Conservation (phyloP, 805 yeast genomes). For the Wickerhamomyces chambardii region DNA sequence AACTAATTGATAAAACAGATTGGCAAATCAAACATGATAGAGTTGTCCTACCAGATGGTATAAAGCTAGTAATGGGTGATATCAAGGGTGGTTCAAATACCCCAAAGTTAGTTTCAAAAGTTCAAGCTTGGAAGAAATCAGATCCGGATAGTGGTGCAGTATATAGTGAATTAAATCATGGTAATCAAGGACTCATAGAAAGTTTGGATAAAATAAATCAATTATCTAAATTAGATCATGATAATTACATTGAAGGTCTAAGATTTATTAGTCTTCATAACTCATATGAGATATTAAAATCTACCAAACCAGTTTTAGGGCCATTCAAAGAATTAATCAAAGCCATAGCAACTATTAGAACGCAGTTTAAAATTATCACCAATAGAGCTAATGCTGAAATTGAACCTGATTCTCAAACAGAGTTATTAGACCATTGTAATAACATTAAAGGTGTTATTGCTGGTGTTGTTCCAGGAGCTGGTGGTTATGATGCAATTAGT, state of each 20-base stretch:
- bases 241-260: conserved; percentile 24
- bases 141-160: conserved; percentile 41
- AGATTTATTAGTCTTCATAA: conserved; percentile 7
- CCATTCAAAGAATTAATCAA: conserved; percentile 25
- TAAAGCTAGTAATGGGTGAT: conserved; percentile 85
- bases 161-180: conserved; percentile 45
- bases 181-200: conserved; percentile 49
- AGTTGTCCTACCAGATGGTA: conserved; percentile 58
- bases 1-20: conserved; percentile 30
- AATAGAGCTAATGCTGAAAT: conserved; percentile 68
- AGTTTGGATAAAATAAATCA: conserved; percentile 32
- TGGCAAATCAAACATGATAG: conserved; percentile 56
- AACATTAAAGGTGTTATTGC: conserved; percentile 70
- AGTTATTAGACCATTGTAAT: conserved; percentile 49
- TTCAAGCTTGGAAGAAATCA: conserved; percentile 55
- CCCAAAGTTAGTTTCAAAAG: conserved; percentile 77
- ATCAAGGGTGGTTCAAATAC: conserved; percentile 90
- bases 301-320: background rate
- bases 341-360: conserved; percentile 44
- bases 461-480: conserved; percentile 99
- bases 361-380: conserved; percentile 52
- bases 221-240: conserved; percentile 21
- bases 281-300: conserved; percentile 3
- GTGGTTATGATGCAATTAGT: conserved; percentile 92
- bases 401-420: conserved; percentile 76